Base-by-base conservation (phyloP, 371 early-diverging fungal species). In the Mucor saturninus region DNA sequence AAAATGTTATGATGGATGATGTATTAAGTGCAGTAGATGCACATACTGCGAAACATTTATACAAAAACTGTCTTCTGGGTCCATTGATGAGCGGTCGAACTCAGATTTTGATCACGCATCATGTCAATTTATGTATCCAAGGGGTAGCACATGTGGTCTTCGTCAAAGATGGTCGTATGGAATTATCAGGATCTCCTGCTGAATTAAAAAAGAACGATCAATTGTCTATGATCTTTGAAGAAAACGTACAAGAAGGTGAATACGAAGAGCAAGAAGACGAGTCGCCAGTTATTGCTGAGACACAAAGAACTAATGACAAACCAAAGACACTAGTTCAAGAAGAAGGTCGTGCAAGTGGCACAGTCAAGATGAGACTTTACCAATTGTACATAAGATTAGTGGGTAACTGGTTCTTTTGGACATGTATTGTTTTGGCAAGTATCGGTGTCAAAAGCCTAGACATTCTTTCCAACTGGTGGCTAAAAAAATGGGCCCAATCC, bases 11-110 rank as follows among this genome's bases (percentile, higher is more conserved):
- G 2, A 72, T 95, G 71, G 95, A 95, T 71, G 95, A 95, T 79
- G 91, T 92, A 0, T 83, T 96, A 43, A 86, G 89, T 38, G 95
- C 86, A 72, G 91, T 76, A 64, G 97, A 69, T 89, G 77, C 93
- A 9, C 96, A 97, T 45, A 97, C 98, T 2, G 96, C 92, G 4
- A 88, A 87, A 59, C 92, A 93, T 69, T 78, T 98, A 6, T 83
- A 89, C 49, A 74, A 80, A 29, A 73, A 86, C 35, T 94, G 95
- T 59, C 61, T 94, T 38, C 69, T 85, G 43, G 89, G 90, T 11
- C 74, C 83, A 29, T 73, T 94, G 63, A 85, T 97, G 89, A 72
- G 67, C 3, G 79, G 78, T 29, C 86, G 96, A 42, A 96, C 97
- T 0, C 76, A 89, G 13, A 76, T 98, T 9, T 79, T 98, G 30